Evolutionary conservation across 2,329 filamentous ascomycete genomes (phyloP), one percentile per base, ranked within the genome.

Genomic region (Verticillium tricorpus): DNA sequence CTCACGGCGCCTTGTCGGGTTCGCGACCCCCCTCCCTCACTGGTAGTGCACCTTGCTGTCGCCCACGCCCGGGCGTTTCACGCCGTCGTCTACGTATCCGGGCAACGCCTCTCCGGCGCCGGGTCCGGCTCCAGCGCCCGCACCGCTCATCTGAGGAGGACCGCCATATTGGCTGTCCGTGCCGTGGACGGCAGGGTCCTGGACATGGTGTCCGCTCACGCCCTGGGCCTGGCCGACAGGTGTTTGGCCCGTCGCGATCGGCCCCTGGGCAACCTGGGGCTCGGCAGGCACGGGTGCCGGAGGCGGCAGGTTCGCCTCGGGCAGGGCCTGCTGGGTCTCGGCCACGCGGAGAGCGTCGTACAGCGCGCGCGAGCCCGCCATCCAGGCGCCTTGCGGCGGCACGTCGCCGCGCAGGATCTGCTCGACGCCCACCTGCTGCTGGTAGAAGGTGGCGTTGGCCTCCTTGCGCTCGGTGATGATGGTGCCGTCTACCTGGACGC

Each of bases 401-500:
- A 81, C 77, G 50, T 80, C 75, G 28, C 80, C 81, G 3, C 71
- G 74, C 14, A 85, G 70, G 60, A 85, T 84, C 63, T 76, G 74
- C 28, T 78, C 74, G 1, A 80, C 81, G 0, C 76, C 67, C 28
- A 85, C 69, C 5, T 71, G 67, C n/a, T 90, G 81, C 25, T 89
- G 89, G 73, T 96, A 97, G 71, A 97, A 97, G 6, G 85, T 85
- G 59, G 92, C 89, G 69, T 97, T 97, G 71, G 94, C 93, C 62
- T 94, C 91, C n/a, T 85, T 89, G 58, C 93, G 86, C 74, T 96
- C 91, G 31, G 94, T 90, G 57, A 97, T 83, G 12, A 96, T 85
- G 0, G 92, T 96, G 31, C 93, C 93, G 70, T 97, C 93, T 37
- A 96, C 83, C 69, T 93, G 90, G 1, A 96, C 85, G 34, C 92